These are phyloP conservation scores for Vitis rotundifolia DNA, from an alignment of 164 flowering plant genomes.

Conservation along the genomic window DNA sequence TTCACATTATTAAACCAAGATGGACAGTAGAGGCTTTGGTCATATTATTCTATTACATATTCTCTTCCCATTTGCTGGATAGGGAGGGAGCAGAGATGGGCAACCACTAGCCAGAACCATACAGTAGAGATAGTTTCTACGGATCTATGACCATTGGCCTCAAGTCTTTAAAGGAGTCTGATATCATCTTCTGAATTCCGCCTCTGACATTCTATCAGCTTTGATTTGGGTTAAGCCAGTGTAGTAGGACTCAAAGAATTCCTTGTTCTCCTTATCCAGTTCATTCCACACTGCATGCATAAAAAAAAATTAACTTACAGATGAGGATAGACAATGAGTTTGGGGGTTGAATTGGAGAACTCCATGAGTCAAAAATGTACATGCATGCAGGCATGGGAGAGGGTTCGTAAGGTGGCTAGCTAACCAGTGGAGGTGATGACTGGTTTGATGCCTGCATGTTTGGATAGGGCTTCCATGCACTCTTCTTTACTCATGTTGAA, in stretches of 20 bases:
- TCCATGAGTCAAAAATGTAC: too few species aligned
- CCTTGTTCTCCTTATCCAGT: constrained; percentile 86
- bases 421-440: constrained; percentile 87
- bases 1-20: too few species aligned
- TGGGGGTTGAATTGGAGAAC: too few species aligned
- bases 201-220: constrained; percentile 48
- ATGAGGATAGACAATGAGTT: not conserved
- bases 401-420: not conserved
- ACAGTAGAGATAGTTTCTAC: too few species aligned
- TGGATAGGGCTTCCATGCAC: constrained; percentile 89
- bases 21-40: too few species aligned
- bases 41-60: too few species aligned
- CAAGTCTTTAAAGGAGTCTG: constrained; percentile 17
- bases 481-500: constrained; percentile 82
- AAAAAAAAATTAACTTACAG: too few species aligned
- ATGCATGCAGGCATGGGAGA: too few species aligned
- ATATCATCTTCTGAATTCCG: constrained; percentile 57
- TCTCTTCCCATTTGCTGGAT: too few species aligned
- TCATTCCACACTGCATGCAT: constrained; percentile 78
- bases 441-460: constrained; percentile 81
- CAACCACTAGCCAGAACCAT: too few species aligned
- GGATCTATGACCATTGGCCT: too few species aligned
- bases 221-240: constrained; percentile 24
- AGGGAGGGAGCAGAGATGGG: too few species aligned
- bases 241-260: constrained; percentile 72